Percentiles rank a stretch among this genome's conserved stretches.
These are phyloP conservation scores for Ambrosiella xylebori DNA, from an alignment of 2,329 filamentous ascomycete genomes.

Conservation along the genomic window DNA sequence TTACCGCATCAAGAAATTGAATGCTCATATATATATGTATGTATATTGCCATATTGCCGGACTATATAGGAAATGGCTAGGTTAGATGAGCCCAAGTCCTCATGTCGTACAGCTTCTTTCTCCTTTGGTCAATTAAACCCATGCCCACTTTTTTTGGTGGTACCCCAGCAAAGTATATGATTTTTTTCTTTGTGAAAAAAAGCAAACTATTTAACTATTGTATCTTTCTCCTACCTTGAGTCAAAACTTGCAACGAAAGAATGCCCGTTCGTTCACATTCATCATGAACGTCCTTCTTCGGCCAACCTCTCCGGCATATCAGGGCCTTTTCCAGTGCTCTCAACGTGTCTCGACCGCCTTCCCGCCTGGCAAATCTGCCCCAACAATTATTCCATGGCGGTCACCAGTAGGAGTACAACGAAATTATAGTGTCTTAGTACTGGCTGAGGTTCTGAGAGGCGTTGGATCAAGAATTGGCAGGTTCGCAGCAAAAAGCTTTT, in stretches of 20 bases:
- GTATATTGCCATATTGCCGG: too few species aligned
- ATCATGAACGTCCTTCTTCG: conserved; percentile 11
- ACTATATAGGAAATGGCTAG: too few species aligned
- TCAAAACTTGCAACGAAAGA: not conserved
- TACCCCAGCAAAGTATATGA: not conserved
- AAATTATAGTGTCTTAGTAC: not conserved
- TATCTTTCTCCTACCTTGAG: too few species aligned
- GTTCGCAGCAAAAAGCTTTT: not conserved
- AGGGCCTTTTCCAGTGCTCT: not conserved
- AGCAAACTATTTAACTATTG: not conserved
- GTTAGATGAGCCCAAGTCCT: too few species aligned
- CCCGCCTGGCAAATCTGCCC: not conserved
- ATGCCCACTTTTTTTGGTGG: too few species aligned
- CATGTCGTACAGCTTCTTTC: too few species aligned
- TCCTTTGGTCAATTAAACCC: too few species aligned
- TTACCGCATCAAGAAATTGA: too few species aligned
- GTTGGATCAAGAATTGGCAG: not conserved
- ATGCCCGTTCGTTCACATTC: not conserved
- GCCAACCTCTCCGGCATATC: not conserved
- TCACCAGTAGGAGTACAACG: not conserved
- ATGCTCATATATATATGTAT: too few species aligned
- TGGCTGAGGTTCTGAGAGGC: not conserved
- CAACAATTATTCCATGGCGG: not conserved
- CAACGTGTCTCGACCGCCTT: not conserved
- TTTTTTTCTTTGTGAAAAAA: not conserved